These are phyloP conservation scores for Loxodes magnus DNA, from an alignment of 73 alveolate species.

Conservation along the genomic window DNA sequence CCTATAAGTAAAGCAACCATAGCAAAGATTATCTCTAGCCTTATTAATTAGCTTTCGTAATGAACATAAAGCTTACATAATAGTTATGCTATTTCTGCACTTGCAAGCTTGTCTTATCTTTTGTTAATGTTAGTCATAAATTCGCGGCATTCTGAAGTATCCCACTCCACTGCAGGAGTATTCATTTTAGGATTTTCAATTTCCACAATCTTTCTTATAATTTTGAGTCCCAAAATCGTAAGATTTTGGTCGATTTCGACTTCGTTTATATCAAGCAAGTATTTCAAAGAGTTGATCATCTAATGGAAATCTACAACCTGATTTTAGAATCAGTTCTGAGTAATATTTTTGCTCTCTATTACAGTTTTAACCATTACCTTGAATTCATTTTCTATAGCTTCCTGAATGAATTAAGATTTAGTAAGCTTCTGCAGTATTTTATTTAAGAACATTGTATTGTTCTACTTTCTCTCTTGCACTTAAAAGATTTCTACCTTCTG, in stretches of 20 bases:
- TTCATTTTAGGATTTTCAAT: slow-evolving; percentile 16
- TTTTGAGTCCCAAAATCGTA: slow-evolving; percentile 28
- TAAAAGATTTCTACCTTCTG: too few relatives aligned
- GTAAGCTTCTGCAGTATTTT: too few relatives aligned
- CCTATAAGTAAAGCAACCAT: slow-evolving; percentile 32
- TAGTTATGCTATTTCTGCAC: too few relatives aligned
- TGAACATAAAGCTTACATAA: too few relatives aligned
- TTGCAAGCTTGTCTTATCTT: slow-evolving; percentile 22
- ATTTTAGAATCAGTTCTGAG: too few relatives aligned
- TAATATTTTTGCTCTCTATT: too few relatives aligned
- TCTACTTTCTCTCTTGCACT: too few relatives aligned
- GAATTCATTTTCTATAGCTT: too few relatives aligned
- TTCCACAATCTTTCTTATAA: slow-evolving; percentile 33
- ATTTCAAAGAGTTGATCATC: neutral
- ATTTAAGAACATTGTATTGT: too few relatives aligned
- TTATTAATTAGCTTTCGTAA: too few relatives aligned
- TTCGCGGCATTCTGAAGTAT: slow-evolving; percentile 33
- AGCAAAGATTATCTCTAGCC: slow-evolving; percentile 17
- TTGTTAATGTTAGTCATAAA: slow-evolving; percentile 6
- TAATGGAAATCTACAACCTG: slow-evolving; percentile 25
- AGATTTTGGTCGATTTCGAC: slow-evolving; percentile 8
- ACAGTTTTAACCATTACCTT: too few relatives aligned
- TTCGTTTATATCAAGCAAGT: neutral
- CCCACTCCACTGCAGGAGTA: slow-evolving; percentile 41
- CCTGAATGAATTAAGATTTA: too few relatives aligned